These are phyloP conservation scores for Rutstroemia sydowiana DNA, from an alignment of 2,329 filamentous ascomycete genomes.

Conservation along the genomic window DNA sequence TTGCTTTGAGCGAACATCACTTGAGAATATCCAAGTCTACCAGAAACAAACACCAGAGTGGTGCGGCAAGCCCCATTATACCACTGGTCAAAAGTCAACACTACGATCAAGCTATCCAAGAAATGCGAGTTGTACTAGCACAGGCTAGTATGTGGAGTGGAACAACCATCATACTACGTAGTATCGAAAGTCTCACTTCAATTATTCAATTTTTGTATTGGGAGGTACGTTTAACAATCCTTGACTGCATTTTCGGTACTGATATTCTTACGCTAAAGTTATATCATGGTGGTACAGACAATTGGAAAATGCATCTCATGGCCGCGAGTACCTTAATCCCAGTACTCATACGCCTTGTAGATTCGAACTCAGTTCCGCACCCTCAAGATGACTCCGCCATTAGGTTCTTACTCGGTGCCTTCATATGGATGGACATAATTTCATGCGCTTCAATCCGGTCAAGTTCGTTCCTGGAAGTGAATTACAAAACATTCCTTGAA, in stretches of 20 bases:
- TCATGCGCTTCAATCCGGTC: neutral
- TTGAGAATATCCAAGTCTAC: neutral
- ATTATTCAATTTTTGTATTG: neutral
- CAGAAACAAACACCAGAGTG: no score
- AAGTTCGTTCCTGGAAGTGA: neutral
- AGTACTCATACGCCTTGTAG: neutral
- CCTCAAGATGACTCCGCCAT: neutral
- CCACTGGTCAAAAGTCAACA: neutral
- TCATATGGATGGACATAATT: neutral
- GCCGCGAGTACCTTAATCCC: neutral
- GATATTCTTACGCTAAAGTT: neutral
- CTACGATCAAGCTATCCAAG: neutral
- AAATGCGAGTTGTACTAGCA: neutral
- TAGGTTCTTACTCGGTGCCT: neutral
- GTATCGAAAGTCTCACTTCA: neutral
- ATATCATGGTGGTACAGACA: neutral
- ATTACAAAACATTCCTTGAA: neutral
- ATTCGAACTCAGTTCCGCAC: neutral
- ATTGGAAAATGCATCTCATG: neutral
- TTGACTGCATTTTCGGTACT: neutral
- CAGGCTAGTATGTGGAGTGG: neutral
- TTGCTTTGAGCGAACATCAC: neutral
- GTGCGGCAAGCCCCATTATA: no score
- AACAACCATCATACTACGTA: neutral
- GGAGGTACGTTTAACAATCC: neutral